A percentile compares a stretch with the other conserved stretches of the same genome.
Conservation (phyloP, 1,284 basidiomycete species). For the Melampsora americana region DNA sequence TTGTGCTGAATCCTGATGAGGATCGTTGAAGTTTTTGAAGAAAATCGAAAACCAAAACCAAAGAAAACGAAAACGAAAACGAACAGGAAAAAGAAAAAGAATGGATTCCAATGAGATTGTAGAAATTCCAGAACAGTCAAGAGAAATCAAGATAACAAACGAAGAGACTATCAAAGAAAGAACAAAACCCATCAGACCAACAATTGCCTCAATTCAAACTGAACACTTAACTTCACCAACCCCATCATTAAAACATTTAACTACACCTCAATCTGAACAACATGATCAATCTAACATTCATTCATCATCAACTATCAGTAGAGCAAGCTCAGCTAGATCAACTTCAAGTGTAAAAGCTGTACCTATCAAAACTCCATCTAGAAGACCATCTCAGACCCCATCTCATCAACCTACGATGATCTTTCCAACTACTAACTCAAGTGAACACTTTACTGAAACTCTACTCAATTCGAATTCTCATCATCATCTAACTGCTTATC, state of each 20-base stretch:
- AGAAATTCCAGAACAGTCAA: too few relatives aligned
- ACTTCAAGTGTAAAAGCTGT: slow-evolving; percentile 20
- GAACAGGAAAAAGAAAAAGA: too few relatives aligned
- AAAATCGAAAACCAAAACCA: too few relatives aligned
- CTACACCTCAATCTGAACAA: too few relatives aligned
- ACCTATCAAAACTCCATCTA: slow-evolving; percentile 1
- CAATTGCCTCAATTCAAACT: background rate
- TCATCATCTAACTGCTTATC: background rate
- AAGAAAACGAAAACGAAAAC: too few relatives aligned
- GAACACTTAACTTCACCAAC: slow-evolving; percentile 5
- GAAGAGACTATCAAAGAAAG: too few relatives aligned
- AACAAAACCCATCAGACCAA: background rate
- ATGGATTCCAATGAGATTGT: too few relatives aligned
- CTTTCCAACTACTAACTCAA: too few relatives aligned
- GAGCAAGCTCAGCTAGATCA: slow-evolving; percentile 18
- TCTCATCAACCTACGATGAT: background rate
- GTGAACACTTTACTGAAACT: too few relatives aligned
- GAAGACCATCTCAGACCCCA: background rate
- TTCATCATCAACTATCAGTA: slow-evolving; percentile 1
- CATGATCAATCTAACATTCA: background rate
- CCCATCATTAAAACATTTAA: background rate
- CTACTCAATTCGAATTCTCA: background rate
- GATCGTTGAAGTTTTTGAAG: too few relatives aligned
- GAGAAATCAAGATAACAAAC: background rate
- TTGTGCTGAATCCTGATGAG: too few relatives aligned